Conservation (phyloP, 2,329 filamentous ascomycete species). For the Pseudogymnoascus sp. region DNA sequence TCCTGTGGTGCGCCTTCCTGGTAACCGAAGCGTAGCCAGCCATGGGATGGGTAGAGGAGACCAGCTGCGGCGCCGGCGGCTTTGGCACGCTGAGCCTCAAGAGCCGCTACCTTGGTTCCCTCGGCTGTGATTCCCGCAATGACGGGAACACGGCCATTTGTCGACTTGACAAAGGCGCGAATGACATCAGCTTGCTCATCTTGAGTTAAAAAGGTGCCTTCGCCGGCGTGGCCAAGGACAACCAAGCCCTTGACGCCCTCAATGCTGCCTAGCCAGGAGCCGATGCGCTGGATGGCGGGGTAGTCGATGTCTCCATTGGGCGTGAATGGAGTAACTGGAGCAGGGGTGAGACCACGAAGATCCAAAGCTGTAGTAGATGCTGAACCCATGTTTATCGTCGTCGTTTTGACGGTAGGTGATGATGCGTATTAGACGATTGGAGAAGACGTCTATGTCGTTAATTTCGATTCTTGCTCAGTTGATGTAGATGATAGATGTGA, state of each 20-base stretch:
- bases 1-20: constrained; percentile 44
- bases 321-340: constrained; percentile 44
- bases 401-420: background rate
- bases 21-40: constrained; percentile 47
- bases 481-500: background rate
- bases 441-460: background rate
- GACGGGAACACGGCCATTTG: constrained; percentile 40
- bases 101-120: constrained; percentile 42
- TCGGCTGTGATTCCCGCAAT: constrained; percentile 46
- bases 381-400: constrained; percentile 22
- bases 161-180: constrained; percentile 43
- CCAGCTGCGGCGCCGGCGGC: constrained; percentile 42
- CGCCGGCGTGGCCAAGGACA: constrained; percentile 45
- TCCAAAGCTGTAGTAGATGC: constrained; percentile 29
- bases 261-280: constrained; percentile 44
- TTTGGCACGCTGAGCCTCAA: constrained; percentile 42
- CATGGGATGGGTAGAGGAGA: constrained; percentile 43
- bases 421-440: constrained; percentile 14
- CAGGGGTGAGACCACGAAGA: constrained; percentile 41
- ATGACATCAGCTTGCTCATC: constrained; percentile 42
- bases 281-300: constrained; percentile 42
- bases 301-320: constrained; percentile 40
- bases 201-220: constrained; percentile 43
- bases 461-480: background rate
- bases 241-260: constrained; percentile 43